These are phyloP conservation scores for Hydnomerulius pinastri DNA, from an alignment of 768 basidiomycete species.

Conservation along the genomic window DNA sequence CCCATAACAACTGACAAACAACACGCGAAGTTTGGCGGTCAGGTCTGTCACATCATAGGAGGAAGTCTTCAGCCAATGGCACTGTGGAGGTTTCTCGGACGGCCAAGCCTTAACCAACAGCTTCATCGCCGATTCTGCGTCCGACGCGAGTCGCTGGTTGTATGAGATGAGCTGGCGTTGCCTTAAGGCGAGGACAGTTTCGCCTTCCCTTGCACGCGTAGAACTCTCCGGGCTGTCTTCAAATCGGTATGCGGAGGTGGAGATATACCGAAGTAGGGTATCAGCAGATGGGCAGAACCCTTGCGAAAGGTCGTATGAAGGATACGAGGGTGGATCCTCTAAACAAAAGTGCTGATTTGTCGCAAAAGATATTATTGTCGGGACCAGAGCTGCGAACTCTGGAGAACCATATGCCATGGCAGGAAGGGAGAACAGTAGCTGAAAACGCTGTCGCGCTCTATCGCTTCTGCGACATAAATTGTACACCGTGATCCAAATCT, in stretches of 20 bases:
- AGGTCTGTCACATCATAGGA: slow-evolving; percentile 11
- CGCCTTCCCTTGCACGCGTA: neutral
- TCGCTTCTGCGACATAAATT: slow-evolving; percentile 21
- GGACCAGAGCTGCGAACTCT: slow-evolving; percentile 14
- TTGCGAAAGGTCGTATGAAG: slow-evolving; percentile 10
- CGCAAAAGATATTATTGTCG: slow-evolving; percentile 35
- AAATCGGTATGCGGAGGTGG: neutral
- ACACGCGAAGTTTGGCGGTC: neutral
- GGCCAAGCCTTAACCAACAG: slow-evolving; percentile 20
- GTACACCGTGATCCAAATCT: slow-evolving; percentile 31
- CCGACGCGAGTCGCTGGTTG: slow-evolving; percentile 2
- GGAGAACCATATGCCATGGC: slow-evolving; percentile 32
- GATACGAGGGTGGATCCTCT: slow-evolving; percentile 18
- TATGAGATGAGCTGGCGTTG: slow-evolving; percentile 10
- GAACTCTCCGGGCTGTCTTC: slow-evolving; percentile 15
- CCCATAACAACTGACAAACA: slow-evolving; percentile 19
- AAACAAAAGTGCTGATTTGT: slow-evolving; percentile 7
- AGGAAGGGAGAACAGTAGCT: slow-evolving; percentile 33
- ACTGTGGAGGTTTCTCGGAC: slow-evolving; percentile 12
- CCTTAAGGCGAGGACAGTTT: neutral
- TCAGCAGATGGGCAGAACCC: slow-evolving; percentile 5
- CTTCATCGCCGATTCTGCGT: slow-evolving; percentile 1
- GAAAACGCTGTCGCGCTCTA: slow-evolving; percentile 12
- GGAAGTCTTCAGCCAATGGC: neutral
- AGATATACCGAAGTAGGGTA: slow-evolving; percentile 1